Evolutionary conservation across 495 filamentous ascomycete species (phyloP).

Genomic region (Baudoinia panamericana): DNA sequence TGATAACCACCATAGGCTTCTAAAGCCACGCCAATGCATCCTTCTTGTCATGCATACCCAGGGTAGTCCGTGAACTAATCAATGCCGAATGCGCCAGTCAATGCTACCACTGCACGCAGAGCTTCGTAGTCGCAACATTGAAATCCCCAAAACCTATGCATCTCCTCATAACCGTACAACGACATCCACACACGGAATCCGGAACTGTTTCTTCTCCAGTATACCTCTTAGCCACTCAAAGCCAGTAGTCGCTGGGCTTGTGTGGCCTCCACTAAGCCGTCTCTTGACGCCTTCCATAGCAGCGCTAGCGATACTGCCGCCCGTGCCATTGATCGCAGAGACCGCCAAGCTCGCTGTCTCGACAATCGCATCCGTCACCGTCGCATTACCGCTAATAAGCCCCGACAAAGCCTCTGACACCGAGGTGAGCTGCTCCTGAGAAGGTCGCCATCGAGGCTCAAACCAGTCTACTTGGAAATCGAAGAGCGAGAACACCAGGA

Average conservation of each 20-base stretch:
- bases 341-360: slow-evolving; percentile 23
- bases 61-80: too few species aligned
- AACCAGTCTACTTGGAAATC: slow-evolving; percentile 33
- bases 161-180: slow-evolving; percentile 24
- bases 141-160: too few species aligned
- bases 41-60: too few species aligned
- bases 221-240: slow-evolving; percentile 23
- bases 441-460: slow-evolving; percentile 22
- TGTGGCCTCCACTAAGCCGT: slow-evolving; percentile 1
- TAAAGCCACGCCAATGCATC: too few species aligned
- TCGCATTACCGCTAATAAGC: slow-evolving; percentile 8
- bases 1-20: too few species aligned
- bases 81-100: too few species aligned
- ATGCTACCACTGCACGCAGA: too few species aligned
- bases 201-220: slow-evolving; percentile 27
- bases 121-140: too few species aligned
- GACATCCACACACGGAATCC: slow-evolving; percentile 31
- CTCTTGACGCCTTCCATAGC: slow-evolving; percentile 22
- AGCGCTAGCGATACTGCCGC: slow-evolving; percentile 20
- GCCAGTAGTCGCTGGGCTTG: neutral
- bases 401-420: slow-evolving; percentile 7
- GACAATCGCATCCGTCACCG: slow-evolving; percentile 22
- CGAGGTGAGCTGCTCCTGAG: neutral
- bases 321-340: slow-evolving; percentile 26
- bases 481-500: slow-evolving; percentile 32